Evolutionary conservation across 805 yeast species (phyloP).

Genomic region (Spathaspora girioi): DNA sequence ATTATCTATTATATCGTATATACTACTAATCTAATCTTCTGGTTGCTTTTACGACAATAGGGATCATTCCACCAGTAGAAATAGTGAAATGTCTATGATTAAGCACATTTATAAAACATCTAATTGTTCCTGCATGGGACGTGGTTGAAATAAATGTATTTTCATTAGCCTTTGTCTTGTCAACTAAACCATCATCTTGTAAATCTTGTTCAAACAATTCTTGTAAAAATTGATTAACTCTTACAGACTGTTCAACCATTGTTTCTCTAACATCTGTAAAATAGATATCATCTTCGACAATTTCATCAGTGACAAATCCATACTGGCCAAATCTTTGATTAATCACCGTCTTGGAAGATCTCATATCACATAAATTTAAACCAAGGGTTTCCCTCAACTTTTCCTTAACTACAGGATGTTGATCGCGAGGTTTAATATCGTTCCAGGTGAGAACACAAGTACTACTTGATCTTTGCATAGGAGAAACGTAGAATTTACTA

Average conservation of each 20-base stretch:
- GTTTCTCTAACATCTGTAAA: slow-evolving; percentile 44
- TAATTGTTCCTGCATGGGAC: slow-evolving; percentile 50
- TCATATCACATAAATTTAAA: slow-evolving; percentile 55
- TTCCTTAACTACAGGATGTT: slow-evolving; percentile 37
- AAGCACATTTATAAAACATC: slow-evolving; percentile 41
- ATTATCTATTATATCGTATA: neutral
- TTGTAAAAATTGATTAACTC: slow-evolving; percentile 46
- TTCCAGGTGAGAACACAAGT: slow-evolving; percentile 53
- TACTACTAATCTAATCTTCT: slow-evolving; percentile 8
- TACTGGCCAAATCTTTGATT: slow-evolving; percentile 30
- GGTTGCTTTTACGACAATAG: slow-evolving; percentile 49
- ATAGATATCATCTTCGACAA: slow-evolving; percentile 43
- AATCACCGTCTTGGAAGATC: slow-evolving; percentile 41
- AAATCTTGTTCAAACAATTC: slow-evolving; percentile 13
- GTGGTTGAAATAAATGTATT: slow-evolving; percentile 39
- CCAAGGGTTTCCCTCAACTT: slow-evolving; percentile 60
- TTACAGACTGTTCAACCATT: slow-evolving; percentile 43
- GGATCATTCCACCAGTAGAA: slow-evolving; percentile 65
- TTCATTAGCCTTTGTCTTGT: slow-evolving; percentile 9
- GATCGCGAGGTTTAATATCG: slow-evolving; percentile 23
- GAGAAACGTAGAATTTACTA: slow-evolving; percentile 52
- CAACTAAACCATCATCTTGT: slow-evolving; percentile 14
- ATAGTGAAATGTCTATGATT: slow-evolving; percentile 56
- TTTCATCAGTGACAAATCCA: slow-evolving; percentile 40
- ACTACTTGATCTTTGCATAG: slow-evolving; percentile 60